phyloP scores from a whole-genome alignment of 2,329 filamentous ascomycete genomes.

The Diaporthe batatas region DNA sequence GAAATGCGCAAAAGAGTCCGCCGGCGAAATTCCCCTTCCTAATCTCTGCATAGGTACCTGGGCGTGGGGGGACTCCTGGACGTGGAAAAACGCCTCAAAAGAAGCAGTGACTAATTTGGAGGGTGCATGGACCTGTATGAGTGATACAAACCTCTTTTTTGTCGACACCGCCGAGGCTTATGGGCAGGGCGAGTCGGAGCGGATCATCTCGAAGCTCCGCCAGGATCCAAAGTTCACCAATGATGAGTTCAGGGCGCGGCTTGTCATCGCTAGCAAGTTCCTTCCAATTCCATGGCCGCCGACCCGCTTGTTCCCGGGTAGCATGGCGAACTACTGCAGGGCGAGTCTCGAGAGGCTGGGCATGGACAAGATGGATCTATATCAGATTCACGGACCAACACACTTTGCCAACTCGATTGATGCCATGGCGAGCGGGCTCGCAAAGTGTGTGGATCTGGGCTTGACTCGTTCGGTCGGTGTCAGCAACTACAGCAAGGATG shows the following conservation, averaged over 20 bases:
- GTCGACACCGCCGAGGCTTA: conserved; percentile 60
- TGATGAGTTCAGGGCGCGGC: conserved; percentile 51
- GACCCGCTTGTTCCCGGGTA: conserved; percentile 44
- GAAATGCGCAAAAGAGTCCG: conserved; percentile 42
- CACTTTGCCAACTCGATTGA: conserved; percentile 54
- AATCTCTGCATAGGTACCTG: conserved; percentile 82
- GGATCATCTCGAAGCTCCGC: conserved; percentile 51
- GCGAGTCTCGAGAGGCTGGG: conserved; percentile 54
- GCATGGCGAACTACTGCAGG: conserved; percentile 53
- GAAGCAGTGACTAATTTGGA: conserved; percentile 80
- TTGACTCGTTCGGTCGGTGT: conserved; percentile 58
- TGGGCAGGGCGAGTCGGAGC: conserved; percentile 56
- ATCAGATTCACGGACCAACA: conserved; percentile 58
- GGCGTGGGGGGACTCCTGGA: conserved; percentile 80
- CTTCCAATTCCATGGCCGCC: conserved; percentile 48
- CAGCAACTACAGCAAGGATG: conserved; percentile 57
- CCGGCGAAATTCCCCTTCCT: conserved; percentile 42
- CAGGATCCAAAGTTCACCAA: conserved; percentile 50
- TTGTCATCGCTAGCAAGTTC: conserved; percentile 58
- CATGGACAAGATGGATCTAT: conserved; percentile 51
- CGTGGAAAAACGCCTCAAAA: conserved; percentile 80
- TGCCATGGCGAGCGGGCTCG: conserved; percentile 56
- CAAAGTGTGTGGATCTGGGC: conserved; percentile 57
- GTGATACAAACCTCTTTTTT: conserved; percentile 54
- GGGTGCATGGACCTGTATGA: conserved; percentile 55